Base-by-base conservation (phyloP, 257 asterid species). In the Primulina huaijiensis region DNA sequence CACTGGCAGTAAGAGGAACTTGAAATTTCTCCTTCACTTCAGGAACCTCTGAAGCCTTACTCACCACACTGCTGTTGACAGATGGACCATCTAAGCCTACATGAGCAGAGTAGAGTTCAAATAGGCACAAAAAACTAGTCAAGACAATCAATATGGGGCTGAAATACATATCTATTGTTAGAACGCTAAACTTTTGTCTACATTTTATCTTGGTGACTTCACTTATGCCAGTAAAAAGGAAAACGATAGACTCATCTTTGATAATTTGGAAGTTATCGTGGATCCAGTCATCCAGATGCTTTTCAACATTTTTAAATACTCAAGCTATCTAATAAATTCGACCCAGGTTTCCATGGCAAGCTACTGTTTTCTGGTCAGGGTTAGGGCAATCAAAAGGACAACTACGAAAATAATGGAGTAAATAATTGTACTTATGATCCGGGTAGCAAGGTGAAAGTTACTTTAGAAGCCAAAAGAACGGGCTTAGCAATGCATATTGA, bases 21-120 rank as follows among this genome's bases (percentile, higher is more conserved):
- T 67, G 70, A 52, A 74, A 73, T 81, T 74, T 78, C 74, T 82
- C 79, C 71, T 76, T 61, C 12, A 67, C 79, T 78, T 61, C 73
- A 60, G 88, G 87, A 70, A 37, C 75, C 79, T 72, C 74, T 46
- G 35, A 50, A 52, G 76, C 68, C 74, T 29, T 80, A 52, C 75
- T 65, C 34, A 56, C 61, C 59, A 50, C 67, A 62, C 53, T 75
- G 53, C 60, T 76, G 60, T 60, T 58, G 63, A 23, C 59, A 57
- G 83, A 67, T 57, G 78, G 78, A 69, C 69, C 29, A 73, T 65
- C 64, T 38, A 16, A 76, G 50, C 34, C 74, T 11, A 63, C 31
- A 5, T 0, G 21, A 77, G 72, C 50, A 70, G 11, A 31, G 33
- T 16, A 29, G 62, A 73, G 65, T 30, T 34, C 72, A 73, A 75